Conservation (phyloP, 768 basidiomycete genomes). For the Podaxis carcinomalis region DNA sequence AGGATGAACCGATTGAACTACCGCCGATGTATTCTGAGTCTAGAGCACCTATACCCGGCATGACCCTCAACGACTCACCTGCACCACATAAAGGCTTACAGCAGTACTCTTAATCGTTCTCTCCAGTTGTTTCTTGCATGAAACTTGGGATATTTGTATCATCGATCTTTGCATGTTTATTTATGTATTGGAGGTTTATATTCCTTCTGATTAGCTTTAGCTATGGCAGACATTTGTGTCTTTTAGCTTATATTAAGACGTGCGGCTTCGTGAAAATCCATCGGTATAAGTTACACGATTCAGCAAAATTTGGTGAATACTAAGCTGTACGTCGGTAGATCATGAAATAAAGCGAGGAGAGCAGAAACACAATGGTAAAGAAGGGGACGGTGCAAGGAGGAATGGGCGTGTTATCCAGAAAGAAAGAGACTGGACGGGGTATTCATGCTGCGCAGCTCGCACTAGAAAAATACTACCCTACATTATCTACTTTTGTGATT, state of each 20-base stretch:
- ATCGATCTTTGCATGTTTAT: not conserved
- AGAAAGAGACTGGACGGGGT: conserved; percentile 11
- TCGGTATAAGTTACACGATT: too few relatives aligned
- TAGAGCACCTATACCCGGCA: conserved; percentile 21
- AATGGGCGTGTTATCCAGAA: conserved; percentile 15
- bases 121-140: too few relatives aligned
- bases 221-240: too few relatives aligned
- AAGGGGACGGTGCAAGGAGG: conserved; percentile 6
- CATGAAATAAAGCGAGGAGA: not conserved
- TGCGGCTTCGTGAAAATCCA: too few relatives aligned
- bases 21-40: conserved; percentile 28
- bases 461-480: too few relatives aligned
- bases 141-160: not conserved
- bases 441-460: not conserved
- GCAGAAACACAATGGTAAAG: not conserved
- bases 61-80: conserved; percentile 11
- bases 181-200: too few relatives aligned
- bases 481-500: too few relatives aligned
- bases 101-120: not conserved
- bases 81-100: not conserved
- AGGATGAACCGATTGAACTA: conserved; percentile 23
- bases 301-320: too few relatives aligned
- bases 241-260: too few relatives aligned
- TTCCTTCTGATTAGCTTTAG: too few relatives aligned
- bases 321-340: not conserved